These are phyloP conservation scores for Syzygium jambos DNA, from an alignment of 345 rosid species.

Conservation along the genomic window DNA sequence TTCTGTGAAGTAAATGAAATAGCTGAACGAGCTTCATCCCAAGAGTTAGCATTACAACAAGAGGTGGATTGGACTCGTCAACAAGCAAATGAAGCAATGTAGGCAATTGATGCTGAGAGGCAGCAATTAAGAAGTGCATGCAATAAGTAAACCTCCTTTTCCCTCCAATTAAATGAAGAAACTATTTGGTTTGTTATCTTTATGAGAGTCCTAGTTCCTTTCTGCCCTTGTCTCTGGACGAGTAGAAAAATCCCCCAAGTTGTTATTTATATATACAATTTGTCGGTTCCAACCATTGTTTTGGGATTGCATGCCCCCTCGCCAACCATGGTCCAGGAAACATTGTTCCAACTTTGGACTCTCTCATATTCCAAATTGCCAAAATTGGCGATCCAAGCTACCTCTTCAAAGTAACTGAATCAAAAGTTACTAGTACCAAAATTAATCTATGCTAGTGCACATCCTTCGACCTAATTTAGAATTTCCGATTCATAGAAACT, in stretches of 20 bases:
- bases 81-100: conserved; percentile 95
- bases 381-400: not conserved
- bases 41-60: conserved; percentile 63
- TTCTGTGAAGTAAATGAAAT: conserved; percentile 54
- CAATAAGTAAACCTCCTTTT: conserved; percentile 59
- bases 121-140: conserved; percentile 92
- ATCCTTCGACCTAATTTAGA: not conserved
- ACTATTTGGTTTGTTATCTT: not conserved
- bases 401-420: not conserved
- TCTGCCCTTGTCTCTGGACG: not conserved
- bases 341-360: not conserved
- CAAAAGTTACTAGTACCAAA: not conserved
- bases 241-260: not conserved
- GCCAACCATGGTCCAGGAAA: not conserved
- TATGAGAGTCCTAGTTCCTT: not conserved
- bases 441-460: not conserved
- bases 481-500: not conserved
- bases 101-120: conserved; percentile 95
- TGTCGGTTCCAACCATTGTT: not conserved
- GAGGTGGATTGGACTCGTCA: conserved; percentile 90
- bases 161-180: not conserved
- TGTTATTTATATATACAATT: not conserved
- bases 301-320: not conserved
- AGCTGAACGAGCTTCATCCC: conserved; percentile 67
- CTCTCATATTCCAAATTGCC: not conserved